These are phyloP conservation scores for Xylariaceae sp. DNA, from an alignment of 2,329 filamentous ascomycete species.

Conservation along the genomic window DNA sequence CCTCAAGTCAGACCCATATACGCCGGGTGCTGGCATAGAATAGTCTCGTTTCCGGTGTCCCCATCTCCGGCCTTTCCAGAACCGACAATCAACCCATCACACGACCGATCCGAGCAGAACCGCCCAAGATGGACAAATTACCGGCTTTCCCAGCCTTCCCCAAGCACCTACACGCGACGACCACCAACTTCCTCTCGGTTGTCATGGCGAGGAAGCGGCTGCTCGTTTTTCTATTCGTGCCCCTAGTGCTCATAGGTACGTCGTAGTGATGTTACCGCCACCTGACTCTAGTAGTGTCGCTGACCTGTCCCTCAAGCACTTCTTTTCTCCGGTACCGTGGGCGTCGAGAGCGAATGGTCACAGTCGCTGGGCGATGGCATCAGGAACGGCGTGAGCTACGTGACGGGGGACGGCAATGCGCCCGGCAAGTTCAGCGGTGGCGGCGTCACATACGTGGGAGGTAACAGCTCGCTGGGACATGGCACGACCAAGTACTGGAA, in stretches of 20 bases:
- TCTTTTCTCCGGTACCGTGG: conserved; percentile 25
- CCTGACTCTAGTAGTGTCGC: background rate
- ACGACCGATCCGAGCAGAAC: background rate
- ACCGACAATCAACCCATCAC: no score
- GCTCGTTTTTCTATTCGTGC: conserved; percentile 24
- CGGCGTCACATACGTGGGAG: conserved; percentile 25
- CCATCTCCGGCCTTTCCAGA: conserved; percentile 8
- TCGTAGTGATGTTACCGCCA: background rate
- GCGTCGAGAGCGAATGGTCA: conserved; percentile 27
- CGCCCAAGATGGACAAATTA: conserved; percentile 23
- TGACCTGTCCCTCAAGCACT: conserved; percentile 18
- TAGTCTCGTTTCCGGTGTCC: conserved; percentile 10
- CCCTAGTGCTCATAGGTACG: conserved; percentile 26
- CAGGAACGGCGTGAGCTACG: conserved; percentile 24
- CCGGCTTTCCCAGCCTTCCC: conserved; percentile 20
- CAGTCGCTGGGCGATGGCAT: conserved; percentile 24
- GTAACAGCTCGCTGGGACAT: conserved; percentile 21
- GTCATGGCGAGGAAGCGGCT: conserved; percentile 26
- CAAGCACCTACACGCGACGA: conserved; percentile 16
- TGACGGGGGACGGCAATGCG: conserved; percentile 15
- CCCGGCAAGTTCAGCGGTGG: conserved; percentile 9
- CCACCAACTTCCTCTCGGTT: conserved; percentile 20
- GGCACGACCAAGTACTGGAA: conserved; percentile 24
- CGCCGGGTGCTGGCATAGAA: conserved; percentile 7
- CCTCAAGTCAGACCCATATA: conserved; percentile 1